Evolutionary conservation across 768 basidiomycete genomes (phyloP), one percentile per base, ranked within the genome.

Genomic region (Austroboletus eburneus): DNA sequence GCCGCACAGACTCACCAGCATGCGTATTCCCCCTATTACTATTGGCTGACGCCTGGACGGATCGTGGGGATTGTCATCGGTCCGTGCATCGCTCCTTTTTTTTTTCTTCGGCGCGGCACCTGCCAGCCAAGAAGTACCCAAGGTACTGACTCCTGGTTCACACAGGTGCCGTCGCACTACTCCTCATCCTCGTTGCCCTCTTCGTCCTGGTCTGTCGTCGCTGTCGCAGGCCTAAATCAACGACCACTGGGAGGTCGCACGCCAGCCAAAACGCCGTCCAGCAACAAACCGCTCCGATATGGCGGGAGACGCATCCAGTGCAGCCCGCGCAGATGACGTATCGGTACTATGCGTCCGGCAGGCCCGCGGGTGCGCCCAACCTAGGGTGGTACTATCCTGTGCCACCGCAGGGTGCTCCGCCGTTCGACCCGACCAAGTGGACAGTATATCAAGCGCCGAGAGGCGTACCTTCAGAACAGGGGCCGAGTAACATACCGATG

Each of bases 21-120:
- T n/a, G n/a, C n/a, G n/a, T 27, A 27, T 18, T 10, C 43, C 45
- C 23, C 49, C 46, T 54, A 49, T 42, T 18, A 39, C 27, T 45
- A 53, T 22, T 58, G 63, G 57, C 27, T 64, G 34, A 40, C 63
- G 8, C 60, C 60, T 12, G 60, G 48, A 5, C 58, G 65, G 18
- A 61, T 65, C 45, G 56, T 25, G 16, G 63, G 56, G 12, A 37
- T 65, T 5, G 53, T 55, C 13, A 8, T 65, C 36, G 65, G 63
- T 67, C 7, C 17, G 62, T 49, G 25, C 8, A n/a, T 22, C 17
- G 22, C 21, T 2, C 25, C n/a, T 1, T 17, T 18, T 10, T 2
- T 3, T 25, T n/a, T n/a, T n/a, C n/a, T n/a, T n/a, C n/a, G n/a
- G n/a, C n/a, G n/a, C n/a, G n/a, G n/a, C n/a, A n/a, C n/a, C n/a